These are phyloP conservation scores for Psilocybe cubensis DNA, from an alignment of 768 basidiomycete species.

Conservation along the genomic window DNA sequence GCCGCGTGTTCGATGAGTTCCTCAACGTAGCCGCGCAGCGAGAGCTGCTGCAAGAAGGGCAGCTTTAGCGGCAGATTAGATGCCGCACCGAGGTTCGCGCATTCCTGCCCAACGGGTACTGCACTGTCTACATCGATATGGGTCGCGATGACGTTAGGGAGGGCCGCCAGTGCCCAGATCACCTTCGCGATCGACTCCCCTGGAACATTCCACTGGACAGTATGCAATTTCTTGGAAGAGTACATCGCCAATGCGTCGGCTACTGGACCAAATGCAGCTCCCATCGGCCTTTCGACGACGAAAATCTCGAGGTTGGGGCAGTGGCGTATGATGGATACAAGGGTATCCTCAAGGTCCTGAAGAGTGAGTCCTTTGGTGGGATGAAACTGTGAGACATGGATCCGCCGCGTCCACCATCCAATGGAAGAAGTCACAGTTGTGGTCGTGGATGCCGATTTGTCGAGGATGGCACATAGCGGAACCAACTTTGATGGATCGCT, in stretches of 20 bases:
- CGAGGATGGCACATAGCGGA: constrained; percentile 53
- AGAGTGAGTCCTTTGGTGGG: constrained; percentile 41
- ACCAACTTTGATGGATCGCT: constrained; percentile 59
- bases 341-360: constrained; percentile 53
- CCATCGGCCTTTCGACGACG: constrained; percentile 68
- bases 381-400: constrained; percentile 67
- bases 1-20: constrained; percentile 73
- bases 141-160: constrained; percentile 58
- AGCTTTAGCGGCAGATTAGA: constrained; percentile 56
- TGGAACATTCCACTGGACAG: constrained; percentile 64
- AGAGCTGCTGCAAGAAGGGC: constrained; percentile 63
- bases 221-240: constrained; percentile 54
- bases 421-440: constrained; percentile 47
- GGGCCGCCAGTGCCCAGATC: constrained; percentile 71
- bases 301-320: constrained; percentile 79
- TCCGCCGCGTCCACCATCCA: constrained; percentile 74
- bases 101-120: constrained; percentile 35
- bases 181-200: constrained; percentile 60
- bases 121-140: constrained; percentile 52
- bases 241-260: constrained; percentile 62
- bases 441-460: constrained; percentile 40
- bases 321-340: constrained; percentile 61
- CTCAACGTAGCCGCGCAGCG: constrained; percentile 59
- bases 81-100: constrained; percentile 63
- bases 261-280: constrained; percentile 61